Evolutionary conservation across 768 basidiomycete species (phyloP).

Genomic region (Agaricus subrufescens): DNA sequence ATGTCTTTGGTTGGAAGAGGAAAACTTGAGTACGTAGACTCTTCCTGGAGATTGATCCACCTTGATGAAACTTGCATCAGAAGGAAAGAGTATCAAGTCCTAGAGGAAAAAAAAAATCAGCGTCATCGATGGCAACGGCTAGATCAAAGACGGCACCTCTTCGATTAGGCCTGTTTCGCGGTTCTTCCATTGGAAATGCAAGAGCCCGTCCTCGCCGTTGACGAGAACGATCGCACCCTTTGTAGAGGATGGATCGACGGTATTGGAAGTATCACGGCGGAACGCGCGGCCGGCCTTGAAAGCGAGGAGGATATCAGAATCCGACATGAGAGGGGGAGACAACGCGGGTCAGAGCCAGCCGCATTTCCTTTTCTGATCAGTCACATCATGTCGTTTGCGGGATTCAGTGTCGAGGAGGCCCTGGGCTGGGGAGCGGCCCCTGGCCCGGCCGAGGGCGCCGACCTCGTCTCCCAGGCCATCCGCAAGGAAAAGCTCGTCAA

Average conservation of each 20-base stretch:
- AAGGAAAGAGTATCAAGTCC: slow-evolving; percentile 87
- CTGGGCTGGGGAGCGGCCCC: slow-evolving; percentile 47
- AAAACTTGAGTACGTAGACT: slow-evolving; percentile 87
- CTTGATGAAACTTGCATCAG: slow-evolving; percentile 77
- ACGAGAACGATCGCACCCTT: slow-evolving; percentile 73
- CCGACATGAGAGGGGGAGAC: slow-evolving; percentile 15
- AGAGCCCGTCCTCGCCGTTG: slow-evolving; percentile 67
- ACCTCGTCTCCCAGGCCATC: slow-evolving; percentile 62
- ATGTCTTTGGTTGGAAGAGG: slow-evolving; percentile 83
- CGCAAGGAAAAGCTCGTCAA: slow-evolving; percentile 75
- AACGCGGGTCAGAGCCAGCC: slow-evolving; percentile 35
- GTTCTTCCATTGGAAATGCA: slow-evolving; percentile 82
- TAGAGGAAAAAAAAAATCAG: slow-evolving; percentile 20
- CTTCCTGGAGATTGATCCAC: slow-evolving; percentile 66
- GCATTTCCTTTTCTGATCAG: background rate
- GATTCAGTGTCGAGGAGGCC: slow-evolving; percentile 32
- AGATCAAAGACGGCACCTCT: slow-evolving; percentile 41
- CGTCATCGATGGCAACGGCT: background rate
- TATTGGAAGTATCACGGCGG: slow-evolving; percentile 60
- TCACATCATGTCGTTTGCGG: slow-evolving; percentile 53
- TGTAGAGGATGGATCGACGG: slow-evolving; percentile 58
- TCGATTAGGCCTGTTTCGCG: slow-evolving; percentile 53
- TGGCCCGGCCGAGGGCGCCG: slow-evolving; percentile 49
- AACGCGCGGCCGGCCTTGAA: slow-evolving; percentile 77
- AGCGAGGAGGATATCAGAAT: slow-evolving; percentile 42